These are phyloP conservation scores for Tetrahymena thermophila DNA, from an alignment of 73 alveolate genomes.

Conservation along the genomic window DNA sequence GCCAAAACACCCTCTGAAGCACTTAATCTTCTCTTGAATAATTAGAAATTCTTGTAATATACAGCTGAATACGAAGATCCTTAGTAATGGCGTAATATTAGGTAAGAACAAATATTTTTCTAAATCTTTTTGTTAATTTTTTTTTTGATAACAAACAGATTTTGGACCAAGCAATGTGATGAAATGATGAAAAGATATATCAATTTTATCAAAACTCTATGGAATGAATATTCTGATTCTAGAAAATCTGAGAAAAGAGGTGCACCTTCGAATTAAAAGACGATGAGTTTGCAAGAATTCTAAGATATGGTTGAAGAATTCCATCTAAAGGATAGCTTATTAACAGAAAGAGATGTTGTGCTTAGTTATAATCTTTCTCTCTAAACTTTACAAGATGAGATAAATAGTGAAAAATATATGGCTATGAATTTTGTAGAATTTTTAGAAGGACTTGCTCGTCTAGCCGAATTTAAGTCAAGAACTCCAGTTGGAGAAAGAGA, in stretches of 20 bases:
- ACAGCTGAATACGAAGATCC: background rate
- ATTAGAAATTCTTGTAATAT: background rate
- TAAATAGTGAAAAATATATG: conserved; percentile 39
- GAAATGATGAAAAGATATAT: background rate
- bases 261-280: background rate
- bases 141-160: background rate
- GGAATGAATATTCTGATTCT: background rate
- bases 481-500: background rate
- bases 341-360: conserved; percentile 41
- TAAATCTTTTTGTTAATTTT: background rate
- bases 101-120: background rate
- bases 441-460: conserved; percentile 53
- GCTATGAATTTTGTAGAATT: conserved; percentile 50
- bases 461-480: conserved; percentile 44
- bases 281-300: conserved; percentile 5
- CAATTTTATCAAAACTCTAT: background rate
- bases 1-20: background rate
- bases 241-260: background rate
- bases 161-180: background rate
- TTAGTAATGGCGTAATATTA: background rate
- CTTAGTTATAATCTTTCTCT: conserved; percentile 39
- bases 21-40: background rate
- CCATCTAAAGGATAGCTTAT: conserved; percentile 10
- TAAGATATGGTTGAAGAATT: conserved; percentile 34
- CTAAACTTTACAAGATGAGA: conserved; percentile 48